These are phyloP conservation scores for Pythium folliculosum DNA, from an alignment of 352 stramenopile genomes.

Conservation along the genomic window DNA sequence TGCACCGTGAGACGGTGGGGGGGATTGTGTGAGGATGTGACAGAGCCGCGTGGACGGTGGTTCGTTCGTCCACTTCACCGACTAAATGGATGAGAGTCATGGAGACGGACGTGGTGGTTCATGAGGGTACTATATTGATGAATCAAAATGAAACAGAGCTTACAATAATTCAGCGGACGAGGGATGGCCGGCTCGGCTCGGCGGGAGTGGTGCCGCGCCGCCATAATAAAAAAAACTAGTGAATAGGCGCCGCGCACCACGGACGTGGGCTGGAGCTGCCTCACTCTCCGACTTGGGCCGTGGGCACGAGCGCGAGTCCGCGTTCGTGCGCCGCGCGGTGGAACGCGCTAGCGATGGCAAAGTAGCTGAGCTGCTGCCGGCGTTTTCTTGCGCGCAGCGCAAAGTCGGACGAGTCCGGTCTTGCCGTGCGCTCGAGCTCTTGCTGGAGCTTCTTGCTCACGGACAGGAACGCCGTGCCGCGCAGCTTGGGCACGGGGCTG, in stretches of 20 bases:
- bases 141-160: neutral
- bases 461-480: slow-evolving; percentile 54
- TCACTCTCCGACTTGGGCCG: slow-evolving; percentile 19
- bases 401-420: slow-evolving; percentile 46
- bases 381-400: slow-evolving; percentile 50
- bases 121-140: neutral
- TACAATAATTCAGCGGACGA: neutral
- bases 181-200: too few relatives aligned
- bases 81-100: too few relatives aligned
- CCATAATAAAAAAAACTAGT: neutral
- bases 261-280: too few relatives aligned
- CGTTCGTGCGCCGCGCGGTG: slow-evolving; percentile 75
- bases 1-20: too few relatives aligned
- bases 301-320: slow-evolving; percentile 44
- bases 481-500: slow-evolving; percentile 38
- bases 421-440: slow-evolving; percentile 56
- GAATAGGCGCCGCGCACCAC: too few relatives aligned
- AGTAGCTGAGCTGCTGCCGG: slow-evolving; percentile 76
- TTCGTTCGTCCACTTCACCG: too few relatives aligned
- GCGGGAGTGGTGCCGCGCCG: too few relatives aligned
- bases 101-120: neutral
- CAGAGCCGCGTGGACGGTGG: too few relatives aligned
- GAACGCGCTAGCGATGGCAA: slow-evolving; percentile 79
- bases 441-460: slow-evolving; percentile 76
- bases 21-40: too few relatives aligned